Evolutionary conservation across 2,329 filamentous ascomycete species (phyloP), one percentile per base, ranked within the genome.

Genomic region (Fusarium staphyleae): DNA sequence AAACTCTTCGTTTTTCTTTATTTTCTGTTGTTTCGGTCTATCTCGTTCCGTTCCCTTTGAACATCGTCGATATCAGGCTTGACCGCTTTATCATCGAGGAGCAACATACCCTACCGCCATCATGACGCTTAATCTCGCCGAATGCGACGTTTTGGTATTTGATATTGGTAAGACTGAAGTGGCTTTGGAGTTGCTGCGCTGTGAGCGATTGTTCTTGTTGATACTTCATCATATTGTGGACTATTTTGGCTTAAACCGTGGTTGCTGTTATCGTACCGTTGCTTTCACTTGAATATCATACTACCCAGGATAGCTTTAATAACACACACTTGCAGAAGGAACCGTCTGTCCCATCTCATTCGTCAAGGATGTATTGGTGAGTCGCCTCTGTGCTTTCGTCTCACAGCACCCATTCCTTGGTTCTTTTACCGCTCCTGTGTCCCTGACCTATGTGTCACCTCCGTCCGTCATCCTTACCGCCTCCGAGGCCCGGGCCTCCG

Each of bases 331-430:
- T 63, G 41, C 66, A 93, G 89, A 93, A 81, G 89, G 90, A 59
- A 93, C 90, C 42, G 86, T 93, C 60, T 92, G 89, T 73, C 88
- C 88, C 65, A 91, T 93, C 71, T 90, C 87, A 65, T 93, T 93
- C 74, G 90, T 93, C 74, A 90, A 90, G 76, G 87, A 92, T 72
- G 85, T 90, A 62, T 78, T 93, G 77, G 90, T 93, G 85, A 83
- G 88, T 77, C 40, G 44, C 57, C 58, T 55, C 44, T 47, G 48
- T 46, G 48, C 47, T 55, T 51, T 48, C 51, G 44, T 48, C 44
- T 48, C 36, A 59, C 26, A 35, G 22, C 8, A 24, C 29, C 44
- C 29, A 34, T 48, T 19, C 40, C 28, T 29, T 9, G 12, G 28
- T 6, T 29, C 56, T 45, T 37, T 50, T 48, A 56, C 58, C 46